A percentile compares a stretch with the other conserved stretches of the same genome.
phyloP scores from a whole-genome alignment of 2,329 filamentous ascomycete species.

The Fusarium newnesense region DNA sequence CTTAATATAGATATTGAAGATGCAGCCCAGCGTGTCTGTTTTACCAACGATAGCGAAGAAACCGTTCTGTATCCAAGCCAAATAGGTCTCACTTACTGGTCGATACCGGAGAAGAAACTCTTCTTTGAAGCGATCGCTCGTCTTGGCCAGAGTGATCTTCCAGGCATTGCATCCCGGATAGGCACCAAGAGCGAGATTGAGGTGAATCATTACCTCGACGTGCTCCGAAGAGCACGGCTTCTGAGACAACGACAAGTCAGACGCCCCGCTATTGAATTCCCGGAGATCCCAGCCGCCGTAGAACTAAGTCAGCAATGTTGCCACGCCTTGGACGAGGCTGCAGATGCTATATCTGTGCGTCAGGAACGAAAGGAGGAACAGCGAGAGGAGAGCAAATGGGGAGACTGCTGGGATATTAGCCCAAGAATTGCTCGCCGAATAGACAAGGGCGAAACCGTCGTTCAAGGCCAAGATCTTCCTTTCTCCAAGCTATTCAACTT shows the following conservation, averaged over 20 bases:
- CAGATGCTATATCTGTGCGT: constrained; percentile 70
- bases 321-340: constrained; percentile 72
- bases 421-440: constrained; percentile 48
- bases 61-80: constrained; percentile 58
- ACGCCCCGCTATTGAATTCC: constrained; percentile 52
- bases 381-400: constrained; percentile 69
- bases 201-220: constrained; percentile 73
- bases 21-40: constrained; percentile 52
- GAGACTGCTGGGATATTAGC: constrained; percentile 73
- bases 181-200: constrained; percentile 79
- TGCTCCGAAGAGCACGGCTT: constrained; percentile 65
- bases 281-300: constrained; percentile 75
- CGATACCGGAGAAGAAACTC: constrained; percentile 71
- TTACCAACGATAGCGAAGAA: constrained; percentile 43
- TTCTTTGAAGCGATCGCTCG: constrained; percentile 75
- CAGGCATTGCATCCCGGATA: constrained; percentile 70
- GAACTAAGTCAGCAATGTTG: constrained; percentile 77
- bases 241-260: constrained; percentile 51
- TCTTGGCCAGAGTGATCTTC: constrained; percentile 70
- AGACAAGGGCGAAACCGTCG: constrained; percentile 37
- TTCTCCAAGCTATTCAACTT: constrained; percentile 69
- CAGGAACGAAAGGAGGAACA: constrained; percentile 72
- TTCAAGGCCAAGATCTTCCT: constrained; percentile 49
- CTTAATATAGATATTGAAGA: constrained; percentile 70
- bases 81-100: constrained; percentile 78